Percentiles rank a stretch among this genome's conserved stretches.
These are phyloP conservation scores for Rhizoctonia solani DNA, from an alignment of 1,284 basidiomycete genomes.

Conservation along the genomic window DNA sequence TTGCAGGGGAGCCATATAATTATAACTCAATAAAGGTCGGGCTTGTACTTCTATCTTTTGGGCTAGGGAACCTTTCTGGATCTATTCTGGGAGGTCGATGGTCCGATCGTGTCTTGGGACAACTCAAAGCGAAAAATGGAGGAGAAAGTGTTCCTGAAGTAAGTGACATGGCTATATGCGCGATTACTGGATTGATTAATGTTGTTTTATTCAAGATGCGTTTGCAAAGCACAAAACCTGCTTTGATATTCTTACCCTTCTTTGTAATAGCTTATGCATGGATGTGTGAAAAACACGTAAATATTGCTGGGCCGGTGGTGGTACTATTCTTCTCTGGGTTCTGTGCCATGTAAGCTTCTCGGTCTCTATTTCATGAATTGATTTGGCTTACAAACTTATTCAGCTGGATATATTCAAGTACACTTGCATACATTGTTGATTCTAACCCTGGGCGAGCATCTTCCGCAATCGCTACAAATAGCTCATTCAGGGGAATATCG, in stretches of 20 bases:
- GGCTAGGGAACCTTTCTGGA: conserved; percentile 68
- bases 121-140: conserved; percentile 61
- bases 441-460: conserved; percentile 74
- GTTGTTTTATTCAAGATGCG: conserved; percentile 62
- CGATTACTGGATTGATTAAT: not conserved
- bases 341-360: conserved; percentile 61
- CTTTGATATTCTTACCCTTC: conserved; percentile 60
- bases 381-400: not conserved
- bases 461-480: conserved; percentile 69
- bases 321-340: conserved; percentile 70
- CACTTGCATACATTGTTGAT: conserved; percentile 76
- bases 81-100: conserved; percentile 76
- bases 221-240: conserved; percentile 62
- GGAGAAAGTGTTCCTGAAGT: conserved; percentile 72
- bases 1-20: conserved; percentile 60
- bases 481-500: conserved; percentile 66
- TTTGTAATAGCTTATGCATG: conserved; percentile 75
- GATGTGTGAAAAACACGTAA: conserved; percentile 65
- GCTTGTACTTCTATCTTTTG: conserved; percentile 74
- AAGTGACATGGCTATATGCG: conserved; percentile 38
- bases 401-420: conserved; percentile 72
- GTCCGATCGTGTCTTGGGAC: conserved; percentile 67
- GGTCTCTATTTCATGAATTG: not conserved
- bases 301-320: conserved; percentile 65
- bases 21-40: conserved; percentile 76